phyloP scores from a whole-genome alignment of 305 asterid genomes.

The Fraxinus paxiana region DNA sequence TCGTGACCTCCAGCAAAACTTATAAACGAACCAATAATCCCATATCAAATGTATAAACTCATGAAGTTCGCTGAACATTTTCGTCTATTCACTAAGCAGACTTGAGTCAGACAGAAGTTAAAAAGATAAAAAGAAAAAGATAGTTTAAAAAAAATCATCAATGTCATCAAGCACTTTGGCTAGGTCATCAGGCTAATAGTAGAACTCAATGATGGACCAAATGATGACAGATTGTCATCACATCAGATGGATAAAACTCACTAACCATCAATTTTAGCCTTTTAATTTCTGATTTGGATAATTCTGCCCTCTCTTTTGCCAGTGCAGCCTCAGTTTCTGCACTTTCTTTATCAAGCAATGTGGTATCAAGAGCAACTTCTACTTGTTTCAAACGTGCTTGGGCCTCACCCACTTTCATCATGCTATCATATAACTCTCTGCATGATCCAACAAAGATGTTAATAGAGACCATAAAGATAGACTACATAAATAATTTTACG shows the following conservation, averaged over 20 bases:
- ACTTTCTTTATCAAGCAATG: conserved; percentile 61
- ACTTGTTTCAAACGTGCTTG: conserved; percentile 58
- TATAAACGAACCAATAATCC: not conserved
- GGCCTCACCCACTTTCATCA: conserved; percentile 65
- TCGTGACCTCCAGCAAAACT: conserved; percentile 12
- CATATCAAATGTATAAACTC: conserved; percentile 3
- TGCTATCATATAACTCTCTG: conserved; percentile 77
- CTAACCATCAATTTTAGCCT: conserved; percentile 69
- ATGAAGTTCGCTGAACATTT: conserved; percentile 5
- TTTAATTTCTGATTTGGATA: conserved; percentile 58
- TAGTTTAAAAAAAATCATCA: not conserved
- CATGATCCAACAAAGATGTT: conserved; percentile 25
- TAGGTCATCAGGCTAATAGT: conserved; percentile 1
- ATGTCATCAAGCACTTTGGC: conserved; percentile 5
- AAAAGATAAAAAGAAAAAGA: not conserved
- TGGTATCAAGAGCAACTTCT: conserved; percentile 67
- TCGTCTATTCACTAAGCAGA: not conserved
- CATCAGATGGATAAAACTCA: conserved; percentile 20
- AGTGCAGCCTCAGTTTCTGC: conserved; percentile 65
- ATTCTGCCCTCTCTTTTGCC: conserved; percentile 62
- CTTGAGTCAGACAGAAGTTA: not conserved
- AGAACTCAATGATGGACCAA: not conserved
- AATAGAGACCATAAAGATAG: conserved; percentile 18
- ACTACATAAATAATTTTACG: conserved; percentile 17
- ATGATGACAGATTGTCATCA: conserved; percentile 9